These are phyloP conservation scores for Prunus dulcis DNA, from an alignment of 306 rosid genomes.

Conservation along the genomic window DNA sequence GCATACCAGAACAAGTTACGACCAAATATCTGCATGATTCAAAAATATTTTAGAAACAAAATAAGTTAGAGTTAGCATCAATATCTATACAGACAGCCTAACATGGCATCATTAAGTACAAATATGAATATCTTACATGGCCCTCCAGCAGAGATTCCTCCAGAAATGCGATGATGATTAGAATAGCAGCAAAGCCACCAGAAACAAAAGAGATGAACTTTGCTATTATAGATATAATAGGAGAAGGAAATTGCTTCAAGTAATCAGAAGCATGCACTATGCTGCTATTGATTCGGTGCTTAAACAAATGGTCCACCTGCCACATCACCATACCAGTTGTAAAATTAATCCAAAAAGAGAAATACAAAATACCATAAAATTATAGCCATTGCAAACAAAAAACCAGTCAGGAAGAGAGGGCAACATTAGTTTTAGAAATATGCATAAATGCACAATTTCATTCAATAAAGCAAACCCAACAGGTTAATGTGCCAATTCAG, in stretches of 20 bases:
- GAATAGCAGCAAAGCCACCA: constrained; percentile 92
- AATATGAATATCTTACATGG: constrained; percentile 53
- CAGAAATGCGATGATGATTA: constrained; percentile 82
- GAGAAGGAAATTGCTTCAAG: constrained; percentile 91
- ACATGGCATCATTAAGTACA: constrained; percentile 1
- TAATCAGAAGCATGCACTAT: constrained; percentile 74
- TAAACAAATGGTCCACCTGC: constrained; percentile 95
- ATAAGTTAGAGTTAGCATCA: neutral
- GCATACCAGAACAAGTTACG: constrained; percentile 97
- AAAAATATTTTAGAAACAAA: constrained; percentile 6
- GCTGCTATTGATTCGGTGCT: constrained; percentile 83
- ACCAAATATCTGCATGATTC: constrained; percentile 63
- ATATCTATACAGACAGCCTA: neutral
- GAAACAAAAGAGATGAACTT: constrained; percentile 87
- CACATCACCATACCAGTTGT: constrained; percentile 15
- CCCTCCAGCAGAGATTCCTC: constrained; percentile 97
- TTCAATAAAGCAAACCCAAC: neutral
- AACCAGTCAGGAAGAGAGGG: neutral
- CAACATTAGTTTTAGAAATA: neutral
- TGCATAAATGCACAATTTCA: neutral
- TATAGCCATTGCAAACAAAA: neutral
- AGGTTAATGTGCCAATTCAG: neutral
- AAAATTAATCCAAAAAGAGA: constrained; percentile 20
- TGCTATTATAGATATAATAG: constrained; percentile 73
- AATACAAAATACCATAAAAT: neutral